These are phyloP conservation scores for Pseudofabraea citricarpa DNA, from an alignment of 2,329 filamentous ascomycete genomes.

Conservation along the genomic window DNA sequence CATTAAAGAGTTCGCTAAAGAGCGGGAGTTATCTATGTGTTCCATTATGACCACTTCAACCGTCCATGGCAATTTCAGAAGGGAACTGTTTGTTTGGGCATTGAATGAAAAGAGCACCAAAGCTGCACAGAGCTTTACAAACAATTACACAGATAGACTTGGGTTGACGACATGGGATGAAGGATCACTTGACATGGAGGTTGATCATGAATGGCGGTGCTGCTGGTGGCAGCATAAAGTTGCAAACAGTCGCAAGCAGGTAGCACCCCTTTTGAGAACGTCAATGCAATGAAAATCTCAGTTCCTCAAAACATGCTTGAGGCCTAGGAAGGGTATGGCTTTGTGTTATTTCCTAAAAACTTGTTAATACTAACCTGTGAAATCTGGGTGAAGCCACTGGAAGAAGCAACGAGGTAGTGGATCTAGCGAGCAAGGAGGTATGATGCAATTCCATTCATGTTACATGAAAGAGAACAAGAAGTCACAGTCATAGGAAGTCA, in stretches of 20 bases:
- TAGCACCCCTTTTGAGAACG: constrained; percentile 62
- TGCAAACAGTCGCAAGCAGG: constrained; percentile 61
- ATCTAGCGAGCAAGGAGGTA: too few species aligned
- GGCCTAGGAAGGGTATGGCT: too few species aligned
- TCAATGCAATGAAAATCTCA: constrained; percentile 35
- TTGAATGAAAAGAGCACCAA: constrained; percentile 42
- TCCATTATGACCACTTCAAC: constrained; percentile 66
- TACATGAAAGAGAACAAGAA: too few species aligned
- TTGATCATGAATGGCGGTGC: constrained; percentile 41
- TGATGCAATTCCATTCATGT: too few species aligned
- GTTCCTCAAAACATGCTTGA: too few species aligned
- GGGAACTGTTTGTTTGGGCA: constrained; percentile 67
- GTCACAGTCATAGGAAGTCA: too few species aligned
- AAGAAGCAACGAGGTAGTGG: too few species aligned
- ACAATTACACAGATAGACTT: constrained; percentile 41
- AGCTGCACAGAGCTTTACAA: constrained; percentile 51
- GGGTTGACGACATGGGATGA: constrained; percentile 50
- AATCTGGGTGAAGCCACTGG: too few species aligned
- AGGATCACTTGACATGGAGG: constrained; percentile 40
- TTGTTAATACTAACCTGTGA: too few species aligned
- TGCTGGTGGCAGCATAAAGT: constrained; percentile 65
- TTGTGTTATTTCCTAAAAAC: too few species aligned
- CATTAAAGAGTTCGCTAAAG: constrained; percentile 48
- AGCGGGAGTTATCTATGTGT: constrained; percentile 56
- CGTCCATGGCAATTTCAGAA: constrained; percentile 47